Percentiles rank a stretch among this genome's conserved stretches.
Conservation (phyloP, 1,139 yeast genomes). For the Hansenula lynferdii region DNA sequence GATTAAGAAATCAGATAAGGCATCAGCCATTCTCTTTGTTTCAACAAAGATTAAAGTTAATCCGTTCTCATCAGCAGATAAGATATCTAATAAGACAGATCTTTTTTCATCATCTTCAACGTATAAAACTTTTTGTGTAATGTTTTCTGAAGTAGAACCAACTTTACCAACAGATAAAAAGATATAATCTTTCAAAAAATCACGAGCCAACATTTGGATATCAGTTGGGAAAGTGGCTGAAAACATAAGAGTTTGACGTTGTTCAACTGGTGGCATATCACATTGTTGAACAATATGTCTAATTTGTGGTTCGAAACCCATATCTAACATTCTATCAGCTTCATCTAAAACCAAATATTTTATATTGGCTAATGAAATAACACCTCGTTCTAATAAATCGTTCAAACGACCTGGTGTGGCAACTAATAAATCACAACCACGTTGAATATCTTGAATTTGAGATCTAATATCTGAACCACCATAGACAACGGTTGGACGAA, state of each 20-base stretch:
- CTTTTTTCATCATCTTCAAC: conserved; percentile 96
- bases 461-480: conserved; percentile 96
- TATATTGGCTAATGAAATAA: conserved; percentile 83
- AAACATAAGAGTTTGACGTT: conserved; percentile 97
- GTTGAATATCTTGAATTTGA: conserved; percentile 85
- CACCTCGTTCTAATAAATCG: conserved; percentile 93
- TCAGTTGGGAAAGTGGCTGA: conserved; percentile 99
- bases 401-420: conserved; percentile 99
- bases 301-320: conserved; percentile 99
- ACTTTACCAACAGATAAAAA: conserved; percentile 98
- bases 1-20: conserved; percentile 86
- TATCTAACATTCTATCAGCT: conserved; percentile 99
- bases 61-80: conserved; percentile 64
- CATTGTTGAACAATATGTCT: conserved; percentile 97
- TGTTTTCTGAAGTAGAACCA: conserved; percentile 96
- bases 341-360: conserved; percentile 94
- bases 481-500: conserved; percentile 91
- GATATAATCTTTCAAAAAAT: conserved; percentile 91
- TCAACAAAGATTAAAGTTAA: conserved; percentile 94
- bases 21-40: conserved; percentile 98
- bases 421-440: conserved; percentile 93
- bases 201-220: conserved; percentile 95
- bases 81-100: conserved; percentile 84
- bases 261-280: conserved; percentile 89
- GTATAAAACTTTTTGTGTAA: conserved; percentile 87